phyloP scores from a whole-genome alignment of 148 eudicot genomes.

The Spergularia bocconei region DNA sequence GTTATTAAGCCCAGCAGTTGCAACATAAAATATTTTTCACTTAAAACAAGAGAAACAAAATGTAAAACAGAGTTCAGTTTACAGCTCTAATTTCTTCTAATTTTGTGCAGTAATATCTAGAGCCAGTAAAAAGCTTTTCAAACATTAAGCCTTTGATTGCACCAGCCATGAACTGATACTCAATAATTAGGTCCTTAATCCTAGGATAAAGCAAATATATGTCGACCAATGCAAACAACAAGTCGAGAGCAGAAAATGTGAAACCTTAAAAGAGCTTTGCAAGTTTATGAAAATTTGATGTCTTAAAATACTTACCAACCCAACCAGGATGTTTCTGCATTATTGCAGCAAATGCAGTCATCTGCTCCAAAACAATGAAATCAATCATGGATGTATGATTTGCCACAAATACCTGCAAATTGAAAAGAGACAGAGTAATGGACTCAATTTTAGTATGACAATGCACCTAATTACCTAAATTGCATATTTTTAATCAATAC shows the following conservation, averaged over 20 bases:
- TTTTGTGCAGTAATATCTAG: not conserved
- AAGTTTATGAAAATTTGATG: not conserved
- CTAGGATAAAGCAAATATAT: not conserved
- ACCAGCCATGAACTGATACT: not conserved
- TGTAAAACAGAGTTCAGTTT: not conserved
- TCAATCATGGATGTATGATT: constrained; percentile 99
- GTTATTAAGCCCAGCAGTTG: not conserved
- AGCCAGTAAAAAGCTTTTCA: not conserved
- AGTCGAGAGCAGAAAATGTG: not conserved
- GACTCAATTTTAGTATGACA: constrained; percentile 6
- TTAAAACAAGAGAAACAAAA: not conserved
- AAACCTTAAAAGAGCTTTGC: not conserved
- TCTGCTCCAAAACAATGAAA: constrained; percentile 92
- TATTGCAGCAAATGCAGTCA: constrained; percentile 99
- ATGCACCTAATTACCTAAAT: not conserved
- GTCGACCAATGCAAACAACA: not conserved
- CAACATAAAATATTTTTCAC: not conserved
- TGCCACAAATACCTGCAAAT: constrained; percentile 87
- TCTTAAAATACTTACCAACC: constrained; percentile 71
- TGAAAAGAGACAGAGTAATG: not conserved
- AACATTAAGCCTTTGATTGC: not conserved
- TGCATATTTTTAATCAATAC: not conserved
- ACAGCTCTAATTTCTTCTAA: not conserved
- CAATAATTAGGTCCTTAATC: not conserved
- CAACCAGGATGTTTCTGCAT: constrained; percentile 99